Conservation (phyloP, 2,329 filamentous ascomycete species). For the Fusarium odoratissimum region DNA sequence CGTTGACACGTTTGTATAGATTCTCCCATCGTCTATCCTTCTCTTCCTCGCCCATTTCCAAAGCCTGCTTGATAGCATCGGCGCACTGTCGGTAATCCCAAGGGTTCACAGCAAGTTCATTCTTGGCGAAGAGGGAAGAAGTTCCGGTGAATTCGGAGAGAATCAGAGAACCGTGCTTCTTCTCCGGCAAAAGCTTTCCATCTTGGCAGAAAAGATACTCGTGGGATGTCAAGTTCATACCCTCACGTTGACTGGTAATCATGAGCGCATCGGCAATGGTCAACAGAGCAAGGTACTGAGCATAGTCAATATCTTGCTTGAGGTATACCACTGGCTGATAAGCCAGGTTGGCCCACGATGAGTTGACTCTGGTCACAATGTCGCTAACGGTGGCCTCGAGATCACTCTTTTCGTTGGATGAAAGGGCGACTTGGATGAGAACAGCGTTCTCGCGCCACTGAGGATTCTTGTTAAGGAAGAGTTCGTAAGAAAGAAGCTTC, state of each 20-base stretch:
- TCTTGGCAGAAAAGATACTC: conserved; percentile 96
- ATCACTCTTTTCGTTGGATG: conserved; percentile 87
- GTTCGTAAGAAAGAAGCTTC: conserved; percentile 90
- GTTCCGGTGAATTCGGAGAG: conserved; percentile 96
- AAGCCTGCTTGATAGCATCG: conserved; percentile 82
- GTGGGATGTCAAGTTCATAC: conserved; percentile 96
- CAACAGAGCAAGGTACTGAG: conserved; percentile 91
- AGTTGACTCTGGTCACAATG: conserved; percentile 95
- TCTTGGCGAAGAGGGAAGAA: conserved; percentile 82
- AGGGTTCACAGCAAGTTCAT: conserved; percentile 88
- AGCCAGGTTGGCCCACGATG: conserved; percentile 86
- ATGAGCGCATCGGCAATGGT: conserved; percentile 91
- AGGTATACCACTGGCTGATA: conserved; percentile 95
- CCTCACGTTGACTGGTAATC: conserved; percentile 94
- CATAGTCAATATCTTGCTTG: conserved; percentile 92
- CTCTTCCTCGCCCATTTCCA: conserved; percentile 83
- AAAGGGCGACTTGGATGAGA: conserved; percentile 92
- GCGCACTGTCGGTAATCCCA: conserved; percentile 94
- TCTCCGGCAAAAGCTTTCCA: conserved; percentile 73
- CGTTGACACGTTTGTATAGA: conserved; percentile 78
- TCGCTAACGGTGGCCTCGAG: conserved; percentile 90
- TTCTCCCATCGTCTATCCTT: conserved; percentile 79
- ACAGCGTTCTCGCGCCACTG: conserved; percentile 90
- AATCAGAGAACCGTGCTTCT: conserved; percentile 89
- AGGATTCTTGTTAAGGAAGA: conserved; percentile 94